phyloP scores from a whole-genome alignment of 306 rosid genomes.

The Cucumis melo region DNA sequence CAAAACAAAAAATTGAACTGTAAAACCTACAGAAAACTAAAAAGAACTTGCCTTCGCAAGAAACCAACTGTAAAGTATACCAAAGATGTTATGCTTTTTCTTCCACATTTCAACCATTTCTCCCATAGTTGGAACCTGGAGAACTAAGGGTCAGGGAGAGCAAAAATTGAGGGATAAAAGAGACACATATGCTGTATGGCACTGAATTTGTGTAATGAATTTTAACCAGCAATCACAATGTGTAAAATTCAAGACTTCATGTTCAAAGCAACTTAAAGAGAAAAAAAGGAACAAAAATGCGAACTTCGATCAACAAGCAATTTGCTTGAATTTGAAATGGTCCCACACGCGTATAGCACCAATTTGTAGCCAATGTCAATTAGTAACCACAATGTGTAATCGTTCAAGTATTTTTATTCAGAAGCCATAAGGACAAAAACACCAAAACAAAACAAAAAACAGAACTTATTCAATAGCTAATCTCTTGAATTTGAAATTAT shows the following conservation, averaged over 20 bases:
- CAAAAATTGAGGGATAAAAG: neutral
- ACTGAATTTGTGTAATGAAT: neutral
- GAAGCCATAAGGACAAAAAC: neutral
- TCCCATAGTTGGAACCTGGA: constrained; percentile 69
- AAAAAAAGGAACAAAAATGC: neutral
- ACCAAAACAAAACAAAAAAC: neutral
- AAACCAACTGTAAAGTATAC: constrained; percentile 83
- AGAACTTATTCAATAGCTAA: neutral
- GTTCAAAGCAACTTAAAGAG: neutral
- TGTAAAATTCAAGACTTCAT: neutral
- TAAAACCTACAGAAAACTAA: constrained; percentile 6
- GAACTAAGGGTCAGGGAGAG: constrained; percentile 14
- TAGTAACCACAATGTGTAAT: neutral
- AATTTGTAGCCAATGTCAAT: neutral
- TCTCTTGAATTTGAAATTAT: neutral
- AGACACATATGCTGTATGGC: neutral
- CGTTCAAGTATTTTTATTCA: neutral
- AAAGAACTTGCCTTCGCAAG: constrained; percentile 71
- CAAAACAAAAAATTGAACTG: neutral
- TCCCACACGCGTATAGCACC: neutral
- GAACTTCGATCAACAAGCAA: neutral
- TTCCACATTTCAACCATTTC: constrained; percentile 74
- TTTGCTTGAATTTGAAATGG: neutral
- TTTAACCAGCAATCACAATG: neutral
- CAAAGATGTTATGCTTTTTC: constrained; percentile 72